Conservation (phyloP, 176 grass and related monocot genomes). For the Lolium multiflorum region DNA sequence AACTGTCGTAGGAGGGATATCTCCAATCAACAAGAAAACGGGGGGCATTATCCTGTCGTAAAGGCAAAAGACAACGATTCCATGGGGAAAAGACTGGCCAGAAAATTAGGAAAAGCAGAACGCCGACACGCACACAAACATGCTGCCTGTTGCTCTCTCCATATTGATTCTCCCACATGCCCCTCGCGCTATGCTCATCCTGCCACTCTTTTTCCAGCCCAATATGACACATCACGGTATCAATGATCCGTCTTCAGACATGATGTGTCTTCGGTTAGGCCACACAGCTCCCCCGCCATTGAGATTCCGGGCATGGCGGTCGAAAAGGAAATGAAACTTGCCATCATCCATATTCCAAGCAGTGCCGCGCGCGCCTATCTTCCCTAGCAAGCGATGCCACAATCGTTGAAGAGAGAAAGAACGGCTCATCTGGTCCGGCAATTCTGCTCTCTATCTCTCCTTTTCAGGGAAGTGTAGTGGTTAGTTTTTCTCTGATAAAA, state of each 20-base stretch:
- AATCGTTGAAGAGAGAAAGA: constrained; percentile 15
- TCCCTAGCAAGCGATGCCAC: background rate
- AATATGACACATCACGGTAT: background rate
- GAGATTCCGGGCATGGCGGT: constrained; percentile 29
- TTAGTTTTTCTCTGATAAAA: constrained; percentile 16
- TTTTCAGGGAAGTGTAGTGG: background rate
- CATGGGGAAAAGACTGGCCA: background rate
- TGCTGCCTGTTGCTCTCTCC: constrained; percentile 12
- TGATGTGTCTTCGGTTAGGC: constrained; percentile 35
- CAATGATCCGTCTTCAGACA: background rate
- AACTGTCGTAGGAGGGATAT: background rate
- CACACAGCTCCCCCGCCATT: background rate
- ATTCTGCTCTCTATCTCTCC: background rate
- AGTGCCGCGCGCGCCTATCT: background rate
- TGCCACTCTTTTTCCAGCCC: background rate
- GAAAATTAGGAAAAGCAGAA: background rate
- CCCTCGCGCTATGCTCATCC: background rate
- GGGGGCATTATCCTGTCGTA: background rate
- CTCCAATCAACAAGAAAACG: background rate
- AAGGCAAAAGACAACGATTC: background rate
- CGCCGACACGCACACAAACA: background rate
- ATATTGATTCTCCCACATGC: constrained; percentile 24
- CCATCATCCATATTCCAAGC: background rate
- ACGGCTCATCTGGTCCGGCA: background rate
- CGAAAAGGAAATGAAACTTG: constrained; percentile 24